Evolutionary conservation across 768 basidiomycete species (phyloP), one percentile per base, ranked within the genome.

Genomic region (Lactifluus hygrophoroides): DNA sequence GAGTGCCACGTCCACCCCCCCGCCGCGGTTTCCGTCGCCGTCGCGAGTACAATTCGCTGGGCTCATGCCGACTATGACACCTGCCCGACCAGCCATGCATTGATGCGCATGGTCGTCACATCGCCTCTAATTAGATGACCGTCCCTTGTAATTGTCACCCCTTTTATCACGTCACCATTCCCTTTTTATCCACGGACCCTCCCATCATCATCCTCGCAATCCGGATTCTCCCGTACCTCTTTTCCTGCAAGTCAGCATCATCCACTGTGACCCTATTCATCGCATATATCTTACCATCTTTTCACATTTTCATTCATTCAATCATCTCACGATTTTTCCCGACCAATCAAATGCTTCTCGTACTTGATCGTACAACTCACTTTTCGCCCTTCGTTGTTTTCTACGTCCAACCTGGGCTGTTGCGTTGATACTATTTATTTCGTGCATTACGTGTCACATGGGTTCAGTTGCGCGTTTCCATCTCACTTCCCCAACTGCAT

Each of bases 61-160:
- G 23, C 49, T 64, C 30, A 64, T 64, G 64, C 64, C 64, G 19
- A 54, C 51, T 25, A 62, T 58, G 63, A 64, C 63, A 40, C 63
- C 63, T 30, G 50, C 34, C 23, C 35, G 35, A 21, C 40, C 44
- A 46, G n/a, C 47, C 30, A 54, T 54, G 38, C 47, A 43, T 49
- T 59, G 47, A 54, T 27, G 21, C 21, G 32, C 7, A 17, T 44
- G 42, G 52, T 32, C 21, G 52, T 44, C 52, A 35, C 52, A 38
- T 51, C 35, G 49, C n/a, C 30, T 49, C 35, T 17, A 50, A 19
- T 56, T 56, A 55, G 53, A 56, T 56, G 42, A 43, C 42, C 3
- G 49, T 30, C 34, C 43, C 42, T 32, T 60, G 55, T 60, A 56
- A 60, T 60, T 43, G 6, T 34, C 53, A 45, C 54, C 54, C 54